Evolutionary conservation across 140 eudicot genomes (phyloP), one percentile per base, ranked within the genome.

Genomic region (Cichorium intybus): DNA sequence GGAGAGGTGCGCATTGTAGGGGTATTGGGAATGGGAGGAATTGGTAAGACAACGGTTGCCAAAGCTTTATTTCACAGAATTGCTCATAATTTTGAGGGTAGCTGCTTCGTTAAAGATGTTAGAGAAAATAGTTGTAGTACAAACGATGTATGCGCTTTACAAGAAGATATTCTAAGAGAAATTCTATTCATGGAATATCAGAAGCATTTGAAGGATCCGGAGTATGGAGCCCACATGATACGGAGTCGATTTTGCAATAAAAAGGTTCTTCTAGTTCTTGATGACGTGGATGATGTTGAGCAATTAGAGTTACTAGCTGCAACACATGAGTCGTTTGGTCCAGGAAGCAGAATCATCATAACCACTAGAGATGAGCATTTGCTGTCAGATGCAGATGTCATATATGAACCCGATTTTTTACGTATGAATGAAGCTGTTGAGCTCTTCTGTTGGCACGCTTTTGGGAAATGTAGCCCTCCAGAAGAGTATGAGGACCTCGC

Each of bases 251-350:
- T 59, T 3, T 22, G 20, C 23, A 53, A 16, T 15, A 60, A n/a
- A n/a, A 75, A n/a, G 59, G 54, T 67, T 24, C 80, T 75, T 59
- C 75, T 75, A 60, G 75, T 75, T 60, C 54, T 75, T 6, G 79
- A 75, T 26, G 79, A 75, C 59, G 79, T 75, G 56, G 69, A 66
- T 22, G 69, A 62, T 31, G 64, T 10, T 12, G 23, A 27, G 27
- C 66, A 60, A 60, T 29, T 67, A 28, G 37, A 60, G 33, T 56
- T n/a, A 4, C 24, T 75, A 39, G 75, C 47, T 10, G 71, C 50
- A 20, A 41, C 64, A 22, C 56, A 59, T 7, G 52, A 68, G 11
- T 68, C 75, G 80, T 75, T 75, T 60, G 58, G 52, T 27, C 54
- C 29, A 3, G 80, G 80, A 18, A 75, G 70, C 34, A 60, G 70